Evolutionary conservation across 208 protist species (phyloP).

Genomic region (Trypanosoma cruzi): DNA sequence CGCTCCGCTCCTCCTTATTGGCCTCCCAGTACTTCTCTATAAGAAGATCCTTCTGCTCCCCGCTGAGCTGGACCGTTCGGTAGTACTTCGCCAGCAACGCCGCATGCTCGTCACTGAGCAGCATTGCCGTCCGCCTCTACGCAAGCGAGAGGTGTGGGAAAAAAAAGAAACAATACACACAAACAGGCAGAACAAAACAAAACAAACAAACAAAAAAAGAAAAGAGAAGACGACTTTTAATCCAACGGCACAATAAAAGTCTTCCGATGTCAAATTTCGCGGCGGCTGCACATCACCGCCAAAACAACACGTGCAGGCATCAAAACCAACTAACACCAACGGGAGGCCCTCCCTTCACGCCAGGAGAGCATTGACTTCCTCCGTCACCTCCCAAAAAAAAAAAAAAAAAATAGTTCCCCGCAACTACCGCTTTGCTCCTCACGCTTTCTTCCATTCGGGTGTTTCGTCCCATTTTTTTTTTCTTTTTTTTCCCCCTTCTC

Average conservation of each 20-base stretch:
- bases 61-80: constrained; percentile 53
- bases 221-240: constrained; percentile 10
- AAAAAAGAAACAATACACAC: constrained; percentile 7
- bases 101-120: constrained; percentile 69
- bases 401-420: neutral
- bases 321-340: too few species aligned
- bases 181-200: neutral
- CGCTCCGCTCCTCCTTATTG: constrained; percentile 48
- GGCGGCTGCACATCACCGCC: neutral
- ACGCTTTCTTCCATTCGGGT: too few species aligned
- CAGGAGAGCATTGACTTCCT: neutral
- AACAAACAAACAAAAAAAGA: neutral
- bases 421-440: too few species aligned
- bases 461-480: too few species aligned
- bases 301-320: neutral
- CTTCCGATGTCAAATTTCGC: neutral
- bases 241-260: neutral
- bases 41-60: constrained; percentile 64
- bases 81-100: constrained; percentile 75
- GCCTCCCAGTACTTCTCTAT: constrained; percentile 79
- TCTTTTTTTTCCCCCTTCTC: too few species aligned
- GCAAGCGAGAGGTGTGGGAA: neutral
- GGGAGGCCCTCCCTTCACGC: too few species aligned
- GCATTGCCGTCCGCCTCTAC: neutral
- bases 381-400: constrained; percentile 1